Evolutionary conservation across 345 rosid species (phyloP).

Genomic region (Rhizophora mangle): DNA sequence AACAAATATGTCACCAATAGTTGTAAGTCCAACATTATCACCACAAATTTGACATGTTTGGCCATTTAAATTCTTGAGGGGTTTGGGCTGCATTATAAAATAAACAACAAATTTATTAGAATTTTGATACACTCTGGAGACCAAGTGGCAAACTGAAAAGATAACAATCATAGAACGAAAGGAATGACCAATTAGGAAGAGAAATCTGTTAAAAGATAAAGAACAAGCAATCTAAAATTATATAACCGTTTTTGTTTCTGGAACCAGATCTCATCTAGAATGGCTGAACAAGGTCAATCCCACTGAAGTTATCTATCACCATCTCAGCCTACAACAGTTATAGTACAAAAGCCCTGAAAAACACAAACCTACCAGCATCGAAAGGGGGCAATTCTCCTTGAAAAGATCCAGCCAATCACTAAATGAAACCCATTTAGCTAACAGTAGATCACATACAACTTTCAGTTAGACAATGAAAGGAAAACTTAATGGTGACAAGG

Average conservation of each 20-base stretch:
- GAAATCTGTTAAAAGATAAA: background rate
- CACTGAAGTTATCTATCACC: background rate
- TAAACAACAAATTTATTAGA: slow-evolving; percentile 18
- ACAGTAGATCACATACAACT: background rate
- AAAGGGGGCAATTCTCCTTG: background rate
- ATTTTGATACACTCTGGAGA: background rate
- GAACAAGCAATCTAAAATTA: background rate
- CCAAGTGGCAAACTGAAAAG: background rate
- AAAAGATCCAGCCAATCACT: background rate
- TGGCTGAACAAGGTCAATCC: background rate
- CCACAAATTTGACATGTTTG: slow-evolving; percentile 97
- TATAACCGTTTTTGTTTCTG: background rate
- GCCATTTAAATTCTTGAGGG: slow-evolving; percentile 63
- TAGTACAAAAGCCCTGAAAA: background rate
- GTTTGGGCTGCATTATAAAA: slow-evolving; percentile 71
- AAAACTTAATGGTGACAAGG: background rate
- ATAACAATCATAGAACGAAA: background rate
- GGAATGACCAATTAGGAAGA: too few relatives aligned
- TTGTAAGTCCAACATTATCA: slow-evolving; percentile 67
- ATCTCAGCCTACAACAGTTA: background rate
- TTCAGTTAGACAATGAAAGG: background rate
- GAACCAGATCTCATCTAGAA: background rate
- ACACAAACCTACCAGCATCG: background rate
- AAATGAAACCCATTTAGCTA: background rate
- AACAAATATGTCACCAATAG: slow-evolving; percentile 71